A percentile compares a stretch with the other conserved stretches of the same genome.
phyloP scores from a whole-genome alignment of 1,284 basidiomycete genomes.

The Inonotus hispidus region DNA sequence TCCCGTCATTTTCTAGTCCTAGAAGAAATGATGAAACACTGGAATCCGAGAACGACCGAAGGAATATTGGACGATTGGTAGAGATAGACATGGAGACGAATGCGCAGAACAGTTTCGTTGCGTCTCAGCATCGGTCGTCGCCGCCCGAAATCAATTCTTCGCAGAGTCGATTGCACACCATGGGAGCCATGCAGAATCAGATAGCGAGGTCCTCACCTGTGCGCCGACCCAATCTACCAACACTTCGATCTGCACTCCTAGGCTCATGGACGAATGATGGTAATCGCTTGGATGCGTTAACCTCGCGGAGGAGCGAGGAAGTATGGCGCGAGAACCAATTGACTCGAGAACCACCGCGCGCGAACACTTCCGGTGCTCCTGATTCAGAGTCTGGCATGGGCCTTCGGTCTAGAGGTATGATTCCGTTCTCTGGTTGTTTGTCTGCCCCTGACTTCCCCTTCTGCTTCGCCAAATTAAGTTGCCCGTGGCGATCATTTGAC shows the following conservation, averaged over 20 bases:
- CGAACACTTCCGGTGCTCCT: background rate
- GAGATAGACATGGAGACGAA: conserved; percentile 1
- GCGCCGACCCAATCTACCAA: conserved; percentile 7
- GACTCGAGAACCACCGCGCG: background rate
- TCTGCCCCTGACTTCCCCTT: background rate
- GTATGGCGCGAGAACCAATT: background rate
- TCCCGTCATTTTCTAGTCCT: background rate
- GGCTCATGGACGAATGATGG: background rate
- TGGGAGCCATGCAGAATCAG: background rate
- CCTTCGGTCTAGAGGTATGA: conserved; percentile 1
- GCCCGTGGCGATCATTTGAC: background rate
- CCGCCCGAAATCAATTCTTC: background rate
- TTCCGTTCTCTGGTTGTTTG: background rate
- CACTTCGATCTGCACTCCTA: conserved; percentile 7
- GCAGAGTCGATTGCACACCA: background rate
- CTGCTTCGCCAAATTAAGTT: background rate
- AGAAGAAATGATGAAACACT: background rate
- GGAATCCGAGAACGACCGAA: background rate
- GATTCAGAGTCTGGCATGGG: background rate
- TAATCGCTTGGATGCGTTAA: background rate
- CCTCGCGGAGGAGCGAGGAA: background rate
- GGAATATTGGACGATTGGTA: conserved; percentile 7
- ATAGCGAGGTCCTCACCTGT: background rate
- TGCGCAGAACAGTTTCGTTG: background rate
- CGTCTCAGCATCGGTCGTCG: background rate